Conservation (phyloP, 139 green algal genomes). For the Chlamydomonas sp. region DNA sequence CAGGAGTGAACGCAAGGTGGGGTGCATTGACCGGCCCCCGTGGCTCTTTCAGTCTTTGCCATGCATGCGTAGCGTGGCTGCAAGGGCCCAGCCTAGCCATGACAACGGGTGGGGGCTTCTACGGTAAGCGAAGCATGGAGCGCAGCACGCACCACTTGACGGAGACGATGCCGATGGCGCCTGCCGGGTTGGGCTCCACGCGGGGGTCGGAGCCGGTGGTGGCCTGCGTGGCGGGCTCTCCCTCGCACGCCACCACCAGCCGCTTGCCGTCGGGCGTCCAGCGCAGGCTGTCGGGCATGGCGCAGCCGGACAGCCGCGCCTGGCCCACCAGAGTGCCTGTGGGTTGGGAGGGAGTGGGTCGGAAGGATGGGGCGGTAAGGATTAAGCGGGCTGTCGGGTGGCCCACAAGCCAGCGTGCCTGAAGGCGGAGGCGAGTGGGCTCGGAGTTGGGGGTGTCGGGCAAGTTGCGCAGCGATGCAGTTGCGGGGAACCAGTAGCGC, state of each 20-base stretch:
- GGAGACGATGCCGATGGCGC: constrained; percentile 22
- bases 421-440: background rate
- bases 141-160: background rate
- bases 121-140: background rate
- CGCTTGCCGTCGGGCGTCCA: constrained; percentile 8
- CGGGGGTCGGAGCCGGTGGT: constrained; percentile 1
- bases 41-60: background rate
- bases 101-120: background rate
- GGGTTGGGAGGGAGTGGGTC: background rate
- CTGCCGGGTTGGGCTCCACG: constrained; percentile 22
- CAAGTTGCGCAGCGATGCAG: too few species aligned
- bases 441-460: too few species aligned
- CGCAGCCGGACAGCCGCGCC: constrained; percentile 3
- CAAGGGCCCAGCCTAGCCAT: too few species aligned
- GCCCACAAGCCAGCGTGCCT: background rate
- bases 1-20: background rate
- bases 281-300: constrained; percentile 11
- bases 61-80: background rate
- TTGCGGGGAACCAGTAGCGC: too few species aligned
- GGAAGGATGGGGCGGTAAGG: background rate
- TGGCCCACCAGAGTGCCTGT: constrained; percentile 23
- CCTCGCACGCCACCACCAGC: constrained; percentile 28
- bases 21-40: background rate
- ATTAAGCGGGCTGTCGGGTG: too few species aligned
- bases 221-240: constrained; percentile 27